These are phyloP conservation scores for Inga leiocalycina DNA, from an alignment of 306 rosid species.

Conservation along the genomic window DNA sequence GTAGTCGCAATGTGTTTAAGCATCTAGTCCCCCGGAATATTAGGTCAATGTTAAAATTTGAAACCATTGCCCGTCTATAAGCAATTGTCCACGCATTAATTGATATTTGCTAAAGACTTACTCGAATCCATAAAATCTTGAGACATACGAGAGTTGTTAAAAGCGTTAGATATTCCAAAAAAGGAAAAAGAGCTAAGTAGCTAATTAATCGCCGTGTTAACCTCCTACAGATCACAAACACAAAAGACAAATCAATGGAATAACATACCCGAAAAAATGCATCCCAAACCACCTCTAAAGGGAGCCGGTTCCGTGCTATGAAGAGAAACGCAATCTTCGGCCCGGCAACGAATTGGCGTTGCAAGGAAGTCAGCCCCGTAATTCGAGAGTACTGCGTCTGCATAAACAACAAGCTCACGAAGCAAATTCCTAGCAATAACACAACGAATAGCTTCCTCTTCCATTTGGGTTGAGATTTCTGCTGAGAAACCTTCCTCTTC, in stretches of 20 bases:
- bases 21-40: conserved; percentile 4
- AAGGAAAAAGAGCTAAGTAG: neutral
- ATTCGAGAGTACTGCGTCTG: conserved; percentile 73
- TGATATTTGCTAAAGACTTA: conserved; percentile 22
- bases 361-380: conserved; percentile 60
- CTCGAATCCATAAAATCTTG: neutral
- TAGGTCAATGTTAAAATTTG: neutral
- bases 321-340: conserved; percentile 94
- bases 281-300: conserved; percentile 92
- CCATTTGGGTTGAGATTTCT: conserved; percentile 70
- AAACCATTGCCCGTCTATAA: neutral
- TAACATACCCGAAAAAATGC: conserved; percentile 69
- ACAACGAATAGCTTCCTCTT: conserved; percentile 60
- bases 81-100: neutral
- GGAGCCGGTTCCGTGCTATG: conserved; percentile 88
- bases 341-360: conserved; percentile 43
- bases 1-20: neutral
- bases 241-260: conserved; percentile 3
- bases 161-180: conserved; percentile 16
- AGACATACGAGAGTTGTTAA: conserved; percentile 15
- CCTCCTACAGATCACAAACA: conserved; percentile 12
- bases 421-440: conserved; percentile 62
- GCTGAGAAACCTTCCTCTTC: conserved; percentile 81
- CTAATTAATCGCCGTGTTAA: conserved; percentile 19
- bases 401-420: conserved; percentile 68